Base-by-base conservation (phyloP, 176 grass and related monocot genomes). In the Metroxylon sagu region DNA sequence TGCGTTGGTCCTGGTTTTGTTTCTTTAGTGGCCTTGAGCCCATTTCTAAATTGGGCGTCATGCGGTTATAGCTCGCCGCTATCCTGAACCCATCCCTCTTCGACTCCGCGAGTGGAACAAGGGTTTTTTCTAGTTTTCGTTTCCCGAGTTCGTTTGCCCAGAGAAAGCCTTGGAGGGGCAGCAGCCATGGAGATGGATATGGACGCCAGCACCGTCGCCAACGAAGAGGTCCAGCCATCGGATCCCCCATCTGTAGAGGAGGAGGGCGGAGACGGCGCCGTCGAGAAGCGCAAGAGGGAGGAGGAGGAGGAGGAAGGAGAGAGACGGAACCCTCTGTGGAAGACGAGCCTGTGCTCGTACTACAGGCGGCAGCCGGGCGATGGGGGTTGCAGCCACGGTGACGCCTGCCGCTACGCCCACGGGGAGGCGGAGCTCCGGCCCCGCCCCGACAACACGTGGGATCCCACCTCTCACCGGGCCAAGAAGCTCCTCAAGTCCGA, bases 281-380 rank as follows among this genome's bases (percentile, higher is more conserved):
- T 26, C 16, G 80, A 82, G 53, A 91, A 97, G 70, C 84, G 78
- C 17, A 91, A 91, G 75, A 84, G 83, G 59, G 86, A 77, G 21
- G 70, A 62, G 1, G 59, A 25, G n/a, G 68, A 57, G 4, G 56
- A 72, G 16, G 12, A n/a, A 25, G 49, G 61, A 25, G 17, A 27
- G 48, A 50, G 25, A 26, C 60, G 52, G 58, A 76, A 83, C 26
- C 73, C 66, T 25, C 80, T 83, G 57, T 92, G 87, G 79, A 98
- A 88, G 81, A 98, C 93, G 62, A 98, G 84, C 69, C 73, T 92
- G 28, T 98, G 93, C 71, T 98, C 93, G 53, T 98, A 48, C 72
- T 98, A 76, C 66, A 73, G 84, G 17, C 69, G 73, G 12, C 70
- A 74, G 15, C 62, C 56, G 27, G 77, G 65, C 49, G 29, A 57